phyloP scores from a whole-genome alignment of 2,329 filamentous ascomycete genomes.

The Pestalotiopsis fici region DNA sequence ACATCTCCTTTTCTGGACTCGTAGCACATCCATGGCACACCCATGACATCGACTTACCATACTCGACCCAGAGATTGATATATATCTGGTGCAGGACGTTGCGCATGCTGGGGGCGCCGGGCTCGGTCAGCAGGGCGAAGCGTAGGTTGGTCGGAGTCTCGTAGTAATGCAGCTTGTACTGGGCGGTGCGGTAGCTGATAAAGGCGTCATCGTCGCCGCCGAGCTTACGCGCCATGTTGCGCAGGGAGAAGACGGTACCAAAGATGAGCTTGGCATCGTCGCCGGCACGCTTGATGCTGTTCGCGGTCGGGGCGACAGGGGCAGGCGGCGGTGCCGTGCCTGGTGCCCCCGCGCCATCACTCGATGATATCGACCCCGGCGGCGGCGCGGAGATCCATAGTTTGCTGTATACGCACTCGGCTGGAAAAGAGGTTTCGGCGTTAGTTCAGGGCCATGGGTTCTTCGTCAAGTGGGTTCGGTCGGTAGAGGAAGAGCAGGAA shows the following conservation, averaged over 20 bases:
- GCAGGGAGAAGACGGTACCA: slow-evolving; percentile 91
- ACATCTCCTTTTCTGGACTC: neutral
- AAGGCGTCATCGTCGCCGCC: slow-evolving; percentile 94
- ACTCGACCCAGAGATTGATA: slow-evolving; percentile 97
- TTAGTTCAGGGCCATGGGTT: slow-evolving; percentile 10
- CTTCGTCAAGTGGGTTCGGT: neutral
- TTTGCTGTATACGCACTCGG: slow-evolving; percentile 95
- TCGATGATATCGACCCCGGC: slow-evolving; percentile 43
- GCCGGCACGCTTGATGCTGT: slow-evolving; percentile 37
- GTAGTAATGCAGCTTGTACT: slow-evolving; percentile 99
- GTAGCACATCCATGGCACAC: neutral
- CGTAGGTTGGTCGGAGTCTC: slow-evolving; percentile 95
- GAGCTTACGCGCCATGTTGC: slow-evolving; percentile 95
- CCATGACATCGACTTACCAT: slow-evolving; percentile 55
- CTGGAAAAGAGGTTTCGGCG: slow-evolving; percentile 44
- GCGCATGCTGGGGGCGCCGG: slow-evolving; percentile 83
- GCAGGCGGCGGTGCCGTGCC: neutral
- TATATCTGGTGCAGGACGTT: slow-evolving; percentile 98
- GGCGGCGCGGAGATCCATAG: slow-evolving; percentile 67
- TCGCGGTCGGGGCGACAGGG: slow-evolving; percentile 20
- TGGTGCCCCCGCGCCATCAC: neutral
- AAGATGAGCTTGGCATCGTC: slow-evolving; percentile 98
- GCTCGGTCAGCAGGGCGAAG: slow-evolving; percentile 95
- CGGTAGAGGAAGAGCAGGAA: no score
- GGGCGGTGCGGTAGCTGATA: slow-evolving; percentile 86